Base-by-base conservation (phyloP, 768 basidiomycete genomes). In the Rhodosporidiobolus odoratus region DNA sequence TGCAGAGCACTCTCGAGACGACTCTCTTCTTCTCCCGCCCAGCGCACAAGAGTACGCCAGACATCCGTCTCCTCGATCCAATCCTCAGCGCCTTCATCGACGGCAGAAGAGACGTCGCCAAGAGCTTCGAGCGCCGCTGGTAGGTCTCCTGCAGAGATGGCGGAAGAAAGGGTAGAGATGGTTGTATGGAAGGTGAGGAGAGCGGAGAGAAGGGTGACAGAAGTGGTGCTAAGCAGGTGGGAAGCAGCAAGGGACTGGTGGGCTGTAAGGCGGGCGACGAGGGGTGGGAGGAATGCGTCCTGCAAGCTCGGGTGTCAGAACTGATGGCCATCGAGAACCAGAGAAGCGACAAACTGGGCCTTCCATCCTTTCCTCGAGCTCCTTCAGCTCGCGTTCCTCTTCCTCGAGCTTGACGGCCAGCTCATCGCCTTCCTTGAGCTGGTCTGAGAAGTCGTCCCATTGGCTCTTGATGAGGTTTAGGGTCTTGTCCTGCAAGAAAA, bases 41-140 rank as follows among this genome's bases (percentile, higher is more conserved):
- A 74, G 32, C 63, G 47, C 25, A 62, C 66, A 32, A 74, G 62
- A 7, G 40, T 7, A 19, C 54, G 61, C 69, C 68, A 74, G 3
- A 59, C 54, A 19, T 56, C 45, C 5, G 69, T 70, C 12, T 64
- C 45, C 53, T 62, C 62, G 54, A 74, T 65, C 73, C 73, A 74
- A 12, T 68, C 62, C 3, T 63, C 50, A 5, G 69, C 59, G 45
- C 69, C 69, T 0, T 30, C 45, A 12, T 71, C 69, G 32, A 71
- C 60, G 13, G 64, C 64, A 5, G 45, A 37, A 25, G 65, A 43
- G 34, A 62, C 60, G 25, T 3, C 2, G 3, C 40, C 23, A 34
- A 71, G 65, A 19, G 57, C 45, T 2, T 50, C 30, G 48, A 74
- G 30, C 21, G 69, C 66, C n/a, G 32, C 6, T 7, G 66, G 54